Evolutionary conservation across 345 rosid genomes (phyloP).

Genomic region (Citrus inodora): DNA sequence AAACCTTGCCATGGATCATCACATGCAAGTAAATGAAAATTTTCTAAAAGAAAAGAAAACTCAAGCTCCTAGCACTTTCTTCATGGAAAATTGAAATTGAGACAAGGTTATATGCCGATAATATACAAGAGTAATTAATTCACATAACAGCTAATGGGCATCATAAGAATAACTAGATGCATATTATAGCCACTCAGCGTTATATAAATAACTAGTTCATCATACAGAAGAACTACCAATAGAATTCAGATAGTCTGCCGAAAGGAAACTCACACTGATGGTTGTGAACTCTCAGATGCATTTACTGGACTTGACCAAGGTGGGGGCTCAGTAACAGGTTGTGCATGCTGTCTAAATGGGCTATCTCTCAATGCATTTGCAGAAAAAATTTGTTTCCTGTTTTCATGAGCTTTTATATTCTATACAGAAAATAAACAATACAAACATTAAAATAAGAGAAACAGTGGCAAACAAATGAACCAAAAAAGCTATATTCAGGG

Average conservation of each 20-base stretch:
- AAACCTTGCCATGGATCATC: not conserved
- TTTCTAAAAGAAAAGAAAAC: not conserved
- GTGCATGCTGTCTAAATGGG: constrained; percentile 40
- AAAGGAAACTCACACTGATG: constrained; percentile 44
- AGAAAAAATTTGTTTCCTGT: constrained; percentile 75
- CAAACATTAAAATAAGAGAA: not conserved
- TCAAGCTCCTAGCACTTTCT: not conserved
- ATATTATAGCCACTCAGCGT: not conserved
- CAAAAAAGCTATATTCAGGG: not conserved
- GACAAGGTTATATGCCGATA: not conserved
- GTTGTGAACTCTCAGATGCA: constrained; percentile 37
- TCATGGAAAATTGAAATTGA: not conserved
- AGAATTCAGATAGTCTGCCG: not conserved
- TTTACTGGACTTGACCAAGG: constrained; percentile 75
- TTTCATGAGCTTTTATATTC: constrained; percentile 95
- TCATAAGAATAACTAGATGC: not conserved
- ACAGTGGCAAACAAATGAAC: constrained; percentile 1
- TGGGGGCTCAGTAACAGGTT: constrained; percentile 67
- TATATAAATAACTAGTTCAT: not conserved
- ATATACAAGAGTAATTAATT: not conserved
- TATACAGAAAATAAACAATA: constrained; percentile 19
- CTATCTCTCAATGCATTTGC: constrained; percentile 57
- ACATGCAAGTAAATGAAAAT: not conserved
- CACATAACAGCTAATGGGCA: not conserved
- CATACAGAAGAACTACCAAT: not conserved